These are phyloP conservation scores for Rhizopogon rudus DNA, from an alignment of 768 basidiomycete species.

Conservation along the genomic window DNA sequence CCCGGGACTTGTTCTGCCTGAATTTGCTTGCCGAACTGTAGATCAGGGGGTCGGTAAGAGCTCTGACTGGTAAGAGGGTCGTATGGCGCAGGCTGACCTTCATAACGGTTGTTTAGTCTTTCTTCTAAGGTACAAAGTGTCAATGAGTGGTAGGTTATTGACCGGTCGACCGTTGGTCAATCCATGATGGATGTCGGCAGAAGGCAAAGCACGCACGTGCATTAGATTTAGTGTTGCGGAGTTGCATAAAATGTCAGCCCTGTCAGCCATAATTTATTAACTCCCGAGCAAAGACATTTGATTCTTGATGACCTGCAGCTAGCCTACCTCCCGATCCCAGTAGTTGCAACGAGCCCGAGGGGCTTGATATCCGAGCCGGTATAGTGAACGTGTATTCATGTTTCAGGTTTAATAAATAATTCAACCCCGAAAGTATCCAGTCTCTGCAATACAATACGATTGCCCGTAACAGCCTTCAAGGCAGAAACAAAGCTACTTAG, in stretches of 20 bases:
- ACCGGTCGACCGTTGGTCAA: slow-evolving; percentile 8
- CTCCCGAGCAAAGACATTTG: too few relatives aligned
- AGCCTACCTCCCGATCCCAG: too few relatives aligned
- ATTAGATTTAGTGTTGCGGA: slow-evolving; percentile 12
- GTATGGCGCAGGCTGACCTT: slow-evolving; percentile 19
- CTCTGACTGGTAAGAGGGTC: not conserved
- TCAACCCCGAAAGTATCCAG: too few relatives aligned
- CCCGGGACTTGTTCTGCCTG: slow-evolving; percentile 95
- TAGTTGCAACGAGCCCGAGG: too few relatives aligned
- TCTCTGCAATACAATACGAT: too few relatives aligned
- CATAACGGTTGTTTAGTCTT: slow-evolving; percentile 19
- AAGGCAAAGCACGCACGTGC: slow-evolving; percentile 42
- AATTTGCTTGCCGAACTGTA: slow-evolving; percentile 96
- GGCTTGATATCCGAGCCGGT: too few relatives aligned
- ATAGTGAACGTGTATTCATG: too few relatives aligned
- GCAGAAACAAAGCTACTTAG: too few relatives aligned
- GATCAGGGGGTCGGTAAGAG: not conserved
- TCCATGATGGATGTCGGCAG: slow-evolving; percentile 21
- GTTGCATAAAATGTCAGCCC: not conserved
- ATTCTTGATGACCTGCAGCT: too few relatives aligned
- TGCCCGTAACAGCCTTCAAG: too few relatives aligned
- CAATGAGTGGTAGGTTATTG: slow-evolving; percentile 1
- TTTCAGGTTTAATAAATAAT: too few relatives aligned
- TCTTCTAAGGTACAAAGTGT: slow-evolving; percentile 2
- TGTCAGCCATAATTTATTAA: too few relatives aligned